These are phyloP conservation scores for Termitomyces sp. DNA, from an alignment of 1,284 basidiomycete genomes.

Conservation along the genomic window DNA sequence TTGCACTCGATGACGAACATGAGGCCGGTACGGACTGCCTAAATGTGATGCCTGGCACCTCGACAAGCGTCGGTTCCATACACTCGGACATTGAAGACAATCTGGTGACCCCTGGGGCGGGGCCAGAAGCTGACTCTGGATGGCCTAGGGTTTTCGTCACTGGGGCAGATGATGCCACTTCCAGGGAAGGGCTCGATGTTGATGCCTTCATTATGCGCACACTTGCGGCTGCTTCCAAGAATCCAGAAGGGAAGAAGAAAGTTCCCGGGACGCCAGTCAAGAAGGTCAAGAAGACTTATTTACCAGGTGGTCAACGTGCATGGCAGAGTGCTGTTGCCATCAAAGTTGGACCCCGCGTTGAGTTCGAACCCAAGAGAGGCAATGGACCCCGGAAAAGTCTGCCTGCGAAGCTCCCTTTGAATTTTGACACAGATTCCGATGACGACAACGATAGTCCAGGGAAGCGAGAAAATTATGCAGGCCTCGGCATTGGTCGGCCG, in stretches of 20 bases:
- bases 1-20: slow-evolving; percentile 52
- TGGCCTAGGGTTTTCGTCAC: slow-evolving; percentile 55
- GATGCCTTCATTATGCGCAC: slow-evolving; percentile 70
- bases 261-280: slow-evolving; percentile 79
- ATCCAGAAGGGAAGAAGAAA: slow-evolving; percentile 47
- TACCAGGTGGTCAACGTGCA: slow-evolving; percentile 53
- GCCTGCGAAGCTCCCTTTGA: slow-evolving; percentile 42
- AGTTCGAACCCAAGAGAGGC: slow-evolving; percentile 38
- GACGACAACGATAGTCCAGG: slow-evolving; percentile 56
- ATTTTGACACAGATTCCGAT: slow-evolving; percentile 43
- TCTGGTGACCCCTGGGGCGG: slow-evolving; percentile 61
- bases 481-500: slow-evolving; percentile 63
- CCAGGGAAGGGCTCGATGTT: slow-evolving; percentile 39
- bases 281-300: slow-evolving; percentile 54
- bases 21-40: slow-evolving; percentile 32
- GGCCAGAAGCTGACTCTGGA: slow-evolving; percentile 47
- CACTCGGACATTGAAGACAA: slow-evolving; percentile 54
- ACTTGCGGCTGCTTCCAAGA: slow-evolving; percentile 52
- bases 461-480: slow-evolving; percentile 51
- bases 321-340: slow-evolving; percentile 74
- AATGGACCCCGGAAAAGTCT: slow-evolving; percentile 65
- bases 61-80: slow-evolving; percentile 56
- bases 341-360: slow-evolving; percentile 62
- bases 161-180: slow-evolving; percentile 32
- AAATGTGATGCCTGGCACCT: slow-evolving; percentile 46